phyloP scores from a whole-genome alignment of 1,284 basidiomycete genomes.

The Bondarzewia mesenterica region DNA sequence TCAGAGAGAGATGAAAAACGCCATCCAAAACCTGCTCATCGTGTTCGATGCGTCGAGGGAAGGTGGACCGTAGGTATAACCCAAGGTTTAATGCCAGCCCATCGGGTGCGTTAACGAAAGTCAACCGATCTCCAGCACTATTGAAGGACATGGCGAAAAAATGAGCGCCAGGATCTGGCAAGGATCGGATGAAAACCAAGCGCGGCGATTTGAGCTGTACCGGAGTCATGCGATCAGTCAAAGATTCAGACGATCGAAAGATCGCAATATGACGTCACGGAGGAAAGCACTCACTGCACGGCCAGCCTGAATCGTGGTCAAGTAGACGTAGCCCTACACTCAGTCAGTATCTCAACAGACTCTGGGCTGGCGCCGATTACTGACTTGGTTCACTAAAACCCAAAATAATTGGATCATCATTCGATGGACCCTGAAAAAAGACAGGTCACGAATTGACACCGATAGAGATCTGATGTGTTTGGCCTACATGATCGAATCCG shows the following conservation, averaged over 20 bases:
- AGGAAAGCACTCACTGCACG: slow-evolving; percentile 34
- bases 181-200: slow-evolving; percentile 45
- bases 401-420: slow-evolving; percentile 35
- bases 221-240: background rate
- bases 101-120: slow-evolving; percentile 48
- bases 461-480: background rate
- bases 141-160: slow-evolving; percentile 61
- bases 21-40: slow-evolving; percentile 25
- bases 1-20: background rate
- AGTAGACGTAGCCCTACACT: slow-evolving; percentile 41
- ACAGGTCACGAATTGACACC: background rate
- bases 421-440: slow-evolving; percentile 28
- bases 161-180: slow-evolving; percentile 35
- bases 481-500: slow-evolving; percentile 34
- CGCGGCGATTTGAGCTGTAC: slow-evolving; percentile 41
- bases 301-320: slow-evolving; percentile 51
- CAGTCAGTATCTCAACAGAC: no score
- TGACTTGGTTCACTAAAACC: slow-evolving; percentile 30
- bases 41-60: slow-evolving; percentile 41
- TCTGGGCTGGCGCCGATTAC: no score
- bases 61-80: slow-evolving; percentile 20
- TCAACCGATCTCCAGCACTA: slow-evolving; percentile 44
- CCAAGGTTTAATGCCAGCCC: slow-evolving; percentile 19
- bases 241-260: slow-evolving; percentile 4
- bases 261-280: background rate